A percentile compares a stretch with the other conserved stretches of the same genome.
Conservation (phyloP, 805 yeast genomes). For the Schizosaccharomyces lindneri region DNA sequence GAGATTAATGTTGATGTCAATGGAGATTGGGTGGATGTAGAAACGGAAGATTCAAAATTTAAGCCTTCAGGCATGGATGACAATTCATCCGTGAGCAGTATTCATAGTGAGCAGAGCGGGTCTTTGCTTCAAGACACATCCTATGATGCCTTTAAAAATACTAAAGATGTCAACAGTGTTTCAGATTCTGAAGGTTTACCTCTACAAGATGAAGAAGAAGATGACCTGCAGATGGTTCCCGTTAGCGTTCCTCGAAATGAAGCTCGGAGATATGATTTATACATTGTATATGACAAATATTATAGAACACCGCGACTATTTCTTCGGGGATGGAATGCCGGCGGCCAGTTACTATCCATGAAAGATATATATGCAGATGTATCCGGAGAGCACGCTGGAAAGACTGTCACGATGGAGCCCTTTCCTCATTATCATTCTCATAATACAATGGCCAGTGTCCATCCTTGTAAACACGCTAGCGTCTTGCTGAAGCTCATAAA, state of each 20-base stretch:
- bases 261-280: conserved; percentile 54
- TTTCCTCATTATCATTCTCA: conserved; percentile 53
- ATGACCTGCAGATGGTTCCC: conserved; percentile 7
- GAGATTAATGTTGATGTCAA: neutral
- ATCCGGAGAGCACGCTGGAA: conserved; percentile 70
- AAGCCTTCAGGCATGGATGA: neutral
- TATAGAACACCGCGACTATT: conserved; percentile 91
- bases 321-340: conserved; percentile 58
- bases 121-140: neutral
- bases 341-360: conserved; percentile 71
- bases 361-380: conserved; percentile 87
- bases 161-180: neutral
- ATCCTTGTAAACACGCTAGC: conserved; percentile 85
- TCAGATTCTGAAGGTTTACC: neutral
- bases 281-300: conserved; percentile 78
- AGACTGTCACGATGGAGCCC: conserved; percentile 86
- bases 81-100: neutral
- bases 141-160: neutral
- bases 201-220: conserved; percentile 5
- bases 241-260: conserved; percentile 5
- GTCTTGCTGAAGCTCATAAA: conserved; percentile 37
- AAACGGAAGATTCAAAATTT: neutral
- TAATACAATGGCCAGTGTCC: conserved; percentile 63
- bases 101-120: neutral
- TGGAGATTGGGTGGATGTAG: neutral